Evolutionary conservation across 768 basidiomycete species (phyloP).

Genomic region (Trametes elegans): DNA sequence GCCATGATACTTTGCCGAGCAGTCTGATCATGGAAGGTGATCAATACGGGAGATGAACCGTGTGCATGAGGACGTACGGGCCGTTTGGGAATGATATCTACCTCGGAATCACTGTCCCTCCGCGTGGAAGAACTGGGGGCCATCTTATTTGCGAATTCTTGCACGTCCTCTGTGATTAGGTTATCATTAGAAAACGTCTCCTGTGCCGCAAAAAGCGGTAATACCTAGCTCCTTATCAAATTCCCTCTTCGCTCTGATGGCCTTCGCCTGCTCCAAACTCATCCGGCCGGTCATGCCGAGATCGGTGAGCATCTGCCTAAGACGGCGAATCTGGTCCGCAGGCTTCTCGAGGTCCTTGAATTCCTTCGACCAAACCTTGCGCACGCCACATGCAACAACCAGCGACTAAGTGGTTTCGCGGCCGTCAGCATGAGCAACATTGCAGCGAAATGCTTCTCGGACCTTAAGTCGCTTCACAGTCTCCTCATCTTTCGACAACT

Average conservation of each 20-base stretch:
- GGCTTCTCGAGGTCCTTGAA: conserved; percentile 58
- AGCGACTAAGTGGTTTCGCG: conserved; percentile 45
- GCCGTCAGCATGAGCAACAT: not conserved
- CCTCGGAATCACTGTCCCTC: conserved; percentile 18
- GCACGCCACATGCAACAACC: conserved; percentile 72
- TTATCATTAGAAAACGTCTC: too few species aligned
- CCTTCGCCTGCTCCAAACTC: conserved; percentile 78
- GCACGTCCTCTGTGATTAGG: conserved; percentile 80
- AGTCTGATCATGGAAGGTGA: conserved; percentile 24
- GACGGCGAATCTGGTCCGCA: conserved; percentile 60
- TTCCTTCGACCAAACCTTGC: conserved; percentile 75
- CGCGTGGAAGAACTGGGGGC: conserved; percentile 36
- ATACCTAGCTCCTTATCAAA: conserved; percentile 77
- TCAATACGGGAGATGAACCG: not conserved
- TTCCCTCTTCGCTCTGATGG: conserved; percentile 71
- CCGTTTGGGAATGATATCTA: conserved; percentile 12
- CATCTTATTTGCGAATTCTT: conserved; percentile 57
- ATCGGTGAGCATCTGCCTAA: conserved; percentile 62
- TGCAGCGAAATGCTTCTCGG: not conserved
- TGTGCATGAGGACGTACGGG: conserved; percentile 31
- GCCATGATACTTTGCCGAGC: conserved; percentile 64
- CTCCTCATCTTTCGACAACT: conserved; percentile 61
- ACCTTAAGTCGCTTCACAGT: conserved; percentile 76
- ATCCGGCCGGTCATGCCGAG: conserved; percentile 80
- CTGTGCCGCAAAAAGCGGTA: too few species aligned